Evolutionary conservation across 495 filamentous ascomycete species (phyloP).

Genomic region (Articulospora tetracladia): DNA sequence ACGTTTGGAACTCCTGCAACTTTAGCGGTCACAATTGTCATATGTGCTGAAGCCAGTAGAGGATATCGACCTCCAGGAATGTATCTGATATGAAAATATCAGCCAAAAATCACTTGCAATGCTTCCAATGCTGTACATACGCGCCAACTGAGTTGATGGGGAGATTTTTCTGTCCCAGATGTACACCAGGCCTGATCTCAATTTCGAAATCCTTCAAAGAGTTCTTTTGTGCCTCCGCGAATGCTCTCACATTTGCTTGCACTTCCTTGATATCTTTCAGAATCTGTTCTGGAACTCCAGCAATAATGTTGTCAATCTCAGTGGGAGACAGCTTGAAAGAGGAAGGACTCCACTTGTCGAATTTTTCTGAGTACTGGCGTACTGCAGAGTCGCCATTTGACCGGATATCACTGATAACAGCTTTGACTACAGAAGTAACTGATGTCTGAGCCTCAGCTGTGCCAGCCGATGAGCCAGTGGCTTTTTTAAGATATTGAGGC

Average conservation of each 20-base stretch:
- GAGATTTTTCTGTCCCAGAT: slow-evolving; percentile 45
- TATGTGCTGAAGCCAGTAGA: slow-evolving; percentile 52
- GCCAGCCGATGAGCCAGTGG: background rate
- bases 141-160: slow-evolving; percentile 35
- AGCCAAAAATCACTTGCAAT: background rate
- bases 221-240: slow-evolving; percentile 42
- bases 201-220: slow-evolving; percentile 43
- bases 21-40: slow-evolving; percentile 55
- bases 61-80: slow-evolving; percentile 52
- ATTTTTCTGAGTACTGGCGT: slow-evolving; percentile 46
- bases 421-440: slow-evolving; percentile 3
- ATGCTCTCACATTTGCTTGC: slow-evolving; percentile 44
- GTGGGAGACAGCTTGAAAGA: slow-evolving; percentile 40
- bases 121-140: slow-evolving; percentile 1
- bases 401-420: slow-evolving; percentile 45
- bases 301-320: slow-evolving; percentile 36
- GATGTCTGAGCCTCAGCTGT: background rate
- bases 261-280: slow-evolving; percentile 50
- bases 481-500: slow-evolving; percentile 22
- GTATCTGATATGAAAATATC: slow-evolving; percentile 32
- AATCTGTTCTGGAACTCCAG: slow-evolving; percentile 35
- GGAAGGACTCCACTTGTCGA: slow-evolving; percentile 49
- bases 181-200: slow-evolving; percentile 45
- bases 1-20: slow-evolving; percentile 48
- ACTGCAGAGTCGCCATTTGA: slow-evolving; percentile 43